Evolutionary conservation across 495 filamentous ascomycete genomes (phyloP), one percentile per base, ranked within the genome.

Genomic region (Tuber microsphaerosporum): DNA sequence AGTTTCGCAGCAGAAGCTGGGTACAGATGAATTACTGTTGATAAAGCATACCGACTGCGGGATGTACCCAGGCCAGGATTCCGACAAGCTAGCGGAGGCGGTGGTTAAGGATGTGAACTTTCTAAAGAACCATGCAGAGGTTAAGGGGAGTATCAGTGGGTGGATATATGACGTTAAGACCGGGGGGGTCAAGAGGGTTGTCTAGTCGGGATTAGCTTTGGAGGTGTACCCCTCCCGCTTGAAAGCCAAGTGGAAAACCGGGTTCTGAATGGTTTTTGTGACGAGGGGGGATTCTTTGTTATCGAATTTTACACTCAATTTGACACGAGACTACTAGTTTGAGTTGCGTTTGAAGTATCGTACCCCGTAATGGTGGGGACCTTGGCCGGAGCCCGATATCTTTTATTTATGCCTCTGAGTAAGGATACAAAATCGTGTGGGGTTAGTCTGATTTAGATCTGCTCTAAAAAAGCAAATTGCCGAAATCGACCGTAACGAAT

Each of bases 91-190:
- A 1, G 85, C 87, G 5, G 86, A 84, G 73, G 87, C 86, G 80
- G 86, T 83, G 14, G 73, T 76, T 5, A 0, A 2, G 73, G 73
- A 56, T 73, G 41, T 37, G 26, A n/a, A 51, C 19, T 88, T 87
- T 75, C 79, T 95, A 81, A 91, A 88, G 85, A 84, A 79, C 43
- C 87, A 85, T 65, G 87, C 87, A 2, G 81, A 85, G 73, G 85
- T 91, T 12, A 85, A 81, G 4, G 41, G 19, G 2, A 56, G 69
- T 37, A 85, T 94, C 68, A 92, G 87, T 19, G 92, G 93, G 2
- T 94, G 91, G 89, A 81, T 94, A 7, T 94, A 94, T 86, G 90
- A 94, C 80, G 91, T 93, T 74, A 88, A 92, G 85, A 93, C 88
- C 7, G 92, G 93, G 1, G 91, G 88, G 85, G 89, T 91, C 45